Evolutionary conservation across 768 basidiomycete species (phyloP).

Genomic region (Boletellus sp.): DNA sequence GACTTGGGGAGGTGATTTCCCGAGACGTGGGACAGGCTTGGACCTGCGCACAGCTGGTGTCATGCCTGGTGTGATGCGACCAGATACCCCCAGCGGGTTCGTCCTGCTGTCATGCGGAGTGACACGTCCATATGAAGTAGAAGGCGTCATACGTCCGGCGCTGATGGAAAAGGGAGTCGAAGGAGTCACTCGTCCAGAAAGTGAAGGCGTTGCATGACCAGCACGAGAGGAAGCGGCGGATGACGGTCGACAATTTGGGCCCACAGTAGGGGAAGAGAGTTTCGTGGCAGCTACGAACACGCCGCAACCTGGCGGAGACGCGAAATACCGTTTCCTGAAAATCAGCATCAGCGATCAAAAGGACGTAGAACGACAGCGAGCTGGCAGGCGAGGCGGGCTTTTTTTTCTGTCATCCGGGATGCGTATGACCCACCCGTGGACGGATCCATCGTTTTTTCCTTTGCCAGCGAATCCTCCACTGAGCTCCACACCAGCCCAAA

Average conservation of each 20-base stretch:
- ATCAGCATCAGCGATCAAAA: conserved; percentile 8
- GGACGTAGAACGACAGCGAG: neutral
- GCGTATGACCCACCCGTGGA: conserved; percentile 66
- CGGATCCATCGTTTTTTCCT: conserved; percentile 94
- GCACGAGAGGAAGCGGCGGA: conserved; percentile 75
- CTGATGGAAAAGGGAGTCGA: conserved; percentile 35
- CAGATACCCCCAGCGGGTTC: conserved; percentile 32
- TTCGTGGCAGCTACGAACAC: conserved; percentile 86
- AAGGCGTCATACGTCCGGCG: conserved; percentile 57
- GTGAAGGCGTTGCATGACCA: conserved; percentile 42
- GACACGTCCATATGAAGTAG: conserved; percentile 43
- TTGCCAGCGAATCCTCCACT: conserved; percentile 80
- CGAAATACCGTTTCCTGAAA: conserved; percentile 75
- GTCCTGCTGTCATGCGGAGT: conserved; percentile 31
- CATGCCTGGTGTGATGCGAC: conserved; percentile 46
- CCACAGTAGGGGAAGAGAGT: conserved; percentile 73
- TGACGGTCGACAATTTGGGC: conserved; percentile 57
- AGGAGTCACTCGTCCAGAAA: conserved; percentile 46
- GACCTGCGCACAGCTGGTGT: conserved; percentile 32
- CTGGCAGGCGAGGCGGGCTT: neutral
- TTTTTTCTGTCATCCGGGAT: neutral
- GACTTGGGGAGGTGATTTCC: conserved; percentile 31
- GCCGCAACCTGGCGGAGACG: conserved; percentile 80
- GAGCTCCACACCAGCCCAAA: conserved; percentile 94
- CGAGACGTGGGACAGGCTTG: conserved; percentile 31